Evolutionary conservation across 768 basidiomycete species (phyloP), one percentile per base, ranked within the genome.

Genomic region (Tubosaeta brunneosetosa): DNA sequence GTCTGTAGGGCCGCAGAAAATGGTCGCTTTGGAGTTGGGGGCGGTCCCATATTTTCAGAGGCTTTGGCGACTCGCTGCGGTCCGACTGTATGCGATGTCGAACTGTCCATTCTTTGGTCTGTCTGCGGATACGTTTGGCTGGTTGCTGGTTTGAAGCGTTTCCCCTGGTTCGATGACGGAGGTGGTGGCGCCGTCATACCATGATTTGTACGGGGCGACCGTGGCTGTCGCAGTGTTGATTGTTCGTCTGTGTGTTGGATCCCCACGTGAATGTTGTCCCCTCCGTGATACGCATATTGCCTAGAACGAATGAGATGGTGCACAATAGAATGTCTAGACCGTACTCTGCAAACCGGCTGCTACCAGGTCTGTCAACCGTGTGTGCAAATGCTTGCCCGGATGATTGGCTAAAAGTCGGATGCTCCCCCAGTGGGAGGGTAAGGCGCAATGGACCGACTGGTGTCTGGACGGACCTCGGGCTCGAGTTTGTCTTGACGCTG

Each of bases 261-360:
- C 3, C 73, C 73, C 47, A 63, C 66, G 52, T 74, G 78, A 40
- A 74, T 66, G 32, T 71, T 74, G 17, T 74, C 72, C 22, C 78
- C 75, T 22, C 78, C 77, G 5, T 66, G 70, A 65, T 86, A 90
- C n/a, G 81, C 79, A 64, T 82, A 91, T 67, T 85, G 80, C 53
- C 88, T 91, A 47, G 25, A 48, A 41, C n/a, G n/a, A 26, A 45
- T 52, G 19, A 56, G 56, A 50, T 33, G 49, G 36, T 29, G 47
- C 16, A 43, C 64, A 61, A 37, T 17, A 43, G 40, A 19, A 49
- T 25, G 6, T 49, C 41, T 27, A 45, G 46, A 38, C 61, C 70
- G 49, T 70, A 83, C 83, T 81, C 70, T 40, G 67, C 61, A 58
- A 83, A 78, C 44, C 74, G 73, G 60, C 76, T 77, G 16, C 79